Conservation (phyloP, 345 rosid species). For the Syzygium aqueum region DNA sequence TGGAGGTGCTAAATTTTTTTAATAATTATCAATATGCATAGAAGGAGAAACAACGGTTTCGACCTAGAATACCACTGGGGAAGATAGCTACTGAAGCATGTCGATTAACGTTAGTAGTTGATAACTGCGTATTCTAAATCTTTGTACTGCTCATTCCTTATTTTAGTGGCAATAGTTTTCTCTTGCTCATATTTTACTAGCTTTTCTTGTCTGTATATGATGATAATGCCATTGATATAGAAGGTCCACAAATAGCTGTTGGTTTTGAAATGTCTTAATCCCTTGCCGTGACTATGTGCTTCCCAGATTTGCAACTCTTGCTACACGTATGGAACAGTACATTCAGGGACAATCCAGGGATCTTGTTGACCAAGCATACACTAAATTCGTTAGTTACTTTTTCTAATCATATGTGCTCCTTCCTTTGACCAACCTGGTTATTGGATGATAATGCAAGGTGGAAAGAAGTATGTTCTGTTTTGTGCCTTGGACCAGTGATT, state of each 20-base stretch:
- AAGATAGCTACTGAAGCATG: background rate
- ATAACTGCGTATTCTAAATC: background rate
- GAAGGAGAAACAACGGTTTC: background rate
- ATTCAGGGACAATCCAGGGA: constrained; percentile 97
- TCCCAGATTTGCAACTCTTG: constrained; percentile 87
- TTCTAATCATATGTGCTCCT: background rate
- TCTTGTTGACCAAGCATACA: constrained; percentile 96
- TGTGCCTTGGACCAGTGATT: background rate
- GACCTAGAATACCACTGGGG: background rate
- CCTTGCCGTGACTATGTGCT: background rate
- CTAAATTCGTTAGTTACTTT: constrained; percentile 70
- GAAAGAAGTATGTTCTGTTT: background rate
- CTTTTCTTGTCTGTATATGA: background rate
- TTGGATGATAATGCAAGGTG: background rate
- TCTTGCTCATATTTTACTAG: background rate
- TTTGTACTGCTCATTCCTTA: background rate
- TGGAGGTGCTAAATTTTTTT: background rate
- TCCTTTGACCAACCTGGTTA: background rate
- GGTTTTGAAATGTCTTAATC: background rate
- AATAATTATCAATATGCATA: background rate
- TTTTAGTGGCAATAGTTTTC: background rate
- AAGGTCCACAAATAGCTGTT: background rate
- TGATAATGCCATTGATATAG: background rate
- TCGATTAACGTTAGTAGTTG: background rate
- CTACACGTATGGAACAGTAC: constrained; percentile 99